phyloP scores from a whole-genome alignment of 2,329 filamentous ascomycete genomes.

The Penicillium sp. region DNA sequence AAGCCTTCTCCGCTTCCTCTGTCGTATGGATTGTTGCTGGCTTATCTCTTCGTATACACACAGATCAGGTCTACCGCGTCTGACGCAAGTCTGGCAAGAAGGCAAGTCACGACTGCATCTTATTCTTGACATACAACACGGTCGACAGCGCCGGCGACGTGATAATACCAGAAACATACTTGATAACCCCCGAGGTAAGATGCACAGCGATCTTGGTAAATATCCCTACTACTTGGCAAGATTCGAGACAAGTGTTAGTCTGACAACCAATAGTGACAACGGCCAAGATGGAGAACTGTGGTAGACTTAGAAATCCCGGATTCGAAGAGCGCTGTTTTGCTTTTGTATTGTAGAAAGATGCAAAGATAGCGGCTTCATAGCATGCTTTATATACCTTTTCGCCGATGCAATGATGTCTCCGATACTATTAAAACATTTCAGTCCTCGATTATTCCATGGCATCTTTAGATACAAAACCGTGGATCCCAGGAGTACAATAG shows the following conservation, averaged over 20 bases:
- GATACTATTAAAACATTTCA: neutral
- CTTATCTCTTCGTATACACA: neutral
- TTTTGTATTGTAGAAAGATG: neutral
- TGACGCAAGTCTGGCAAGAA: neutral
- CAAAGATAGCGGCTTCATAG: neutral
- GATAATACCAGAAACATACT: too few relatives aligned
- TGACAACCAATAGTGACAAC: neutral
- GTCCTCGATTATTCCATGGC: neutral
- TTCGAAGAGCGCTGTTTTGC: neutral
- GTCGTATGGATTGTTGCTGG: neutral
- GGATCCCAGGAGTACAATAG: neutral
- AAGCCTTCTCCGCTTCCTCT: neutral
- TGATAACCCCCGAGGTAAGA: too few relatives aligned
- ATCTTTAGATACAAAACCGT: neutral
- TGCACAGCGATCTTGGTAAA: too few relatives aligned
- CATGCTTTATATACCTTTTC: neutral
- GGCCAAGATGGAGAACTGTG: neutral
- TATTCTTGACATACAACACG: neutral
- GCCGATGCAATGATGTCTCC: neutral
- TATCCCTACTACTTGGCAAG: too few relatives aligned
- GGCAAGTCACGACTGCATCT: neutral
- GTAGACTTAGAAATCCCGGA: neutral
- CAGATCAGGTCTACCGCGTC: neutral
- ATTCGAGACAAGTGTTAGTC: too few relatives aligned
- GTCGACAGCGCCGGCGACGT: neutral